Evolutionary conservation across 2,329 filamentous ascomycete genomes (phyloP).

Genomic region (Penicillium sp.): DNA sequence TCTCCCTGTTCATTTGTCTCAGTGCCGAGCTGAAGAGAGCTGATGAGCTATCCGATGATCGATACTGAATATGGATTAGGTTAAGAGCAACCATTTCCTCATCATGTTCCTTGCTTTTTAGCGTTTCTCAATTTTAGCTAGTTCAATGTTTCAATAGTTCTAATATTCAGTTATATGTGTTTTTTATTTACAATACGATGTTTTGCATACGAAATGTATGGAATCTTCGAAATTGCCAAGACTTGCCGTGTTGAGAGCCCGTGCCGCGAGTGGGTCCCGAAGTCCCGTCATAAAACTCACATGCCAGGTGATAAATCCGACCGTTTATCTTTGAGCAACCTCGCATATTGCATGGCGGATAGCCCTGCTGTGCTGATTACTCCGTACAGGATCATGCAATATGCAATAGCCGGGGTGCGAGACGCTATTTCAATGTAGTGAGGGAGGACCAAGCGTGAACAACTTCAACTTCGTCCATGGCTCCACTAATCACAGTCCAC

Average conservation of each 20-base stretch:
- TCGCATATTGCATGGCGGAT: background rate
- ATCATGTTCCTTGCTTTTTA: background rate
- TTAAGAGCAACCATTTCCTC: background rate
- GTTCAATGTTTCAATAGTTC: background rate
- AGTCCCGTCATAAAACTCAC: background rate
- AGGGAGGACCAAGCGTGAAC: background rate
- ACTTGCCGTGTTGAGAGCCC: background rate
- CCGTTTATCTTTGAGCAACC: background rate
- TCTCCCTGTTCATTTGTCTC: conserved; percentile 19
- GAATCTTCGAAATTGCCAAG: background rate
- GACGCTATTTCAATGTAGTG: background rate
- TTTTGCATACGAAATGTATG: background rate
- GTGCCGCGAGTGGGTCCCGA: background rate
- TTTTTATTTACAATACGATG: background rate
- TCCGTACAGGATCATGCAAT: background rate
- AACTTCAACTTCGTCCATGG: background rate
- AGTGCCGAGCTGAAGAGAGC: conserved; percentile 9
- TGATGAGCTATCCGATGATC: background rate
- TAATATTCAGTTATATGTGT: background rate
- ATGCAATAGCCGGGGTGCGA: background rate
- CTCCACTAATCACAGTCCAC: conserved; percentile 3
- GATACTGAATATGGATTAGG: background rate
- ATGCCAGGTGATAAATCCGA: background rate
- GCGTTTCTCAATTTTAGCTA: background rate
- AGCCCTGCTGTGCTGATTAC: background rate